Evolutionary conservation across 1,284 basidiomycete genomes (phyloP).

Genomic region (Sparassis latifolia): DNA sequence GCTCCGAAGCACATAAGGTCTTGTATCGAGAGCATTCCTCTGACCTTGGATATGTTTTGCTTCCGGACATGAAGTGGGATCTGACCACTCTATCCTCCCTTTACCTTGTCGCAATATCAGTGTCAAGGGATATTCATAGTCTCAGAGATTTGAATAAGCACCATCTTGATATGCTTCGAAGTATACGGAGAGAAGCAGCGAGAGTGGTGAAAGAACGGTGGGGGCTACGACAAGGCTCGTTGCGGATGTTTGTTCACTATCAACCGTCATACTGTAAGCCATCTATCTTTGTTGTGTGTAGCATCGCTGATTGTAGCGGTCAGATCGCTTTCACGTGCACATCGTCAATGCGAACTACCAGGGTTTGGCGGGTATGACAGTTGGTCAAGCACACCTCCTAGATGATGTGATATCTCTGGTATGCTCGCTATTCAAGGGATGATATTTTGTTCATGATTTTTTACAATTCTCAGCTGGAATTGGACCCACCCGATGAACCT

Average conservation of each 20-base stretch:
- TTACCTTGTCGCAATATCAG: conserved; percentile 71
- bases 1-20: conserved; percentile 75
- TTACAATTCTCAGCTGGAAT: conserved; percentile 46
- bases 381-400: conserved; percentile 90
- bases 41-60: conserved; percentile 65
- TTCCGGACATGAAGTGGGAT: conserved; percentile 97
- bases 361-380: conserved; percentile 63
- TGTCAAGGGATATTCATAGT: conserved; percentile 50
- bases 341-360: conserved; percentile 77
- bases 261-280: conserved; percentile 92
- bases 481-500: conserved; percentile 37
- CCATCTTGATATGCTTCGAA: conserved; percentile 67
- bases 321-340: conserved; percentile 95
- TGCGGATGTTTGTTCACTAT: conserved; percentile 90
- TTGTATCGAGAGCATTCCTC: conserved; percentile 56
- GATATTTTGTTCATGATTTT: background rate
- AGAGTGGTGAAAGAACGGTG: conserved; percentile 54
- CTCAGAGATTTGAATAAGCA: conserved; percentile 62
- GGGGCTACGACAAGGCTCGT: conserved; percentile 48
- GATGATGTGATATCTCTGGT: conserved; percentile 87
- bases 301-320: background rate
- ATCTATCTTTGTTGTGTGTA: background rate
- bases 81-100: conserved; percentile 61
- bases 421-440: conserved; percentile 19
- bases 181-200: conserved; percentile 54